Evolutionary conservation across 140 eudicot species (phyloP).

Genomic region (Oenanthe javanica): DNA sequence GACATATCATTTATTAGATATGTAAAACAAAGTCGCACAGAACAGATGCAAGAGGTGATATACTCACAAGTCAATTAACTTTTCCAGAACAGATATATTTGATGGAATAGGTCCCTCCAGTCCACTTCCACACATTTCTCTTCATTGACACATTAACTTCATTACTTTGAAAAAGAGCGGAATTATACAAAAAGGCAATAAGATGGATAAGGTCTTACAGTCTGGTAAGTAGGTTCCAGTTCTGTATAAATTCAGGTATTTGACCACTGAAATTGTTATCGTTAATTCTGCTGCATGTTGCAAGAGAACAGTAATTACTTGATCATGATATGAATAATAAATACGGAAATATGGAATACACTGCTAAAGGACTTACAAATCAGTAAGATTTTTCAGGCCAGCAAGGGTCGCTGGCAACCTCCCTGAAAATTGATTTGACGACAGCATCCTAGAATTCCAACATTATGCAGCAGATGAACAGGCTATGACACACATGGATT

Average conservation of each 20-base stretch:
- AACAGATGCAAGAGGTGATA: not conserved
- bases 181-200: conserved; percentile 2
- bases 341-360: not conserved
- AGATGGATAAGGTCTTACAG: conserved; percentile 41
- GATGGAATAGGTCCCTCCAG: conserved; percentile 80
- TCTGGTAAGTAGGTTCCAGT: conserved; percentile 55
- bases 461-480: conserved; percentile 8
- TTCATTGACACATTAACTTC: conserved; percentile 18
- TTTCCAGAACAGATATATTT: conserved; percentile 44
- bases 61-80: conserved; percentile 54
- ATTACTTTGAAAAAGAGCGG: not conserved
- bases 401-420: conserved; percentile 51
- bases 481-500: not conserved
- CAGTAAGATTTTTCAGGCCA: conserved; percentile 37
- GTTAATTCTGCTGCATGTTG: conserved; percentile 60
- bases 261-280: conserved; percentile 64
- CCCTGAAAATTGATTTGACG: conserved; percentile 65
- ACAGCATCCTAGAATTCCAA: conserved; percentile 48
- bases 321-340: not conserved
- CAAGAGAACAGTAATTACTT: conserved; percentile 7
- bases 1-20: not conserved
- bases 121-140: conserved; percentile 73
- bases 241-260: conserved; percentile 62
- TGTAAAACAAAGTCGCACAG: not conserved
- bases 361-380: conserved; percentile 42